phyloP scores from a whole-genome alignment of 306 rosid genomes.

The Prunus mira region DNA sequence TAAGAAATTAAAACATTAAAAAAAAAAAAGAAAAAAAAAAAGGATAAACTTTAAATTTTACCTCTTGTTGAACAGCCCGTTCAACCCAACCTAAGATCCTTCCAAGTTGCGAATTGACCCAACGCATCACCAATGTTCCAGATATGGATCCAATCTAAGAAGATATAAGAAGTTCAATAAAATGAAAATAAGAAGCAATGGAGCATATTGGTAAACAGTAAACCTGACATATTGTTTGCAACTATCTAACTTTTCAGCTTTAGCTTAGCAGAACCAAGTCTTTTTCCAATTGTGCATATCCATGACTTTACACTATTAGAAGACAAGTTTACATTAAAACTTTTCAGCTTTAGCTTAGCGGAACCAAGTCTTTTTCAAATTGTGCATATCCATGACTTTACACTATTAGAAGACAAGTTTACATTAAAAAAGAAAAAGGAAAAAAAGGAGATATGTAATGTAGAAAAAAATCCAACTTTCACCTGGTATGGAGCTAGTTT shows the following conservation, averaged over 20 bases:
- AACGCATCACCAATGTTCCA: conserved; percentile 95
- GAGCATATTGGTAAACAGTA: neutral
- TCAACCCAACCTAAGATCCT: conserved; percentile 95
- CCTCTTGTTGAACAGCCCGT: conserved; percentile 90
- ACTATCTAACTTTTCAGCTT: neutral
- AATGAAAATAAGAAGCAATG: conserved; percentile 15
- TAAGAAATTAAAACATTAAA: neutral
- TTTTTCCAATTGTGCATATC: neutral
- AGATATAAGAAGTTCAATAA: conserved; percentile 12
- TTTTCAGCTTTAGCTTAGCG: no score
- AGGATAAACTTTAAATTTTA: conserved; percentile 22
- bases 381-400: no score
- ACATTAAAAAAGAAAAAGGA: neutral
- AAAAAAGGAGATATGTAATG: neutral
- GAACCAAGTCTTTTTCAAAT: no score
- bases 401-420: no score
- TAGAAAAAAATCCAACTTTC: conserved; percentile 13
- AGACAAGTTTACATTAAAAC: no score
- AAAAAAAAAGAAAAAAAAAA: neutral
- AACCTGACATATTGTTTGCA: neutral
- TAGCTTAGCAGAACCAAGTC: neutral
- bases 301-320: neutral
- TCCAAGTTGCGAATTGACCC: conserved; percentile 95
- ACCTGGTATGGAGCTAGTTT: conserved; percentile 85
- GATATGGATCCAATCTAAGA: conserved; percentile 85